Conservation (phyloP, 345 rosid genomes). For the Ailanthus altissimus region DNA sequence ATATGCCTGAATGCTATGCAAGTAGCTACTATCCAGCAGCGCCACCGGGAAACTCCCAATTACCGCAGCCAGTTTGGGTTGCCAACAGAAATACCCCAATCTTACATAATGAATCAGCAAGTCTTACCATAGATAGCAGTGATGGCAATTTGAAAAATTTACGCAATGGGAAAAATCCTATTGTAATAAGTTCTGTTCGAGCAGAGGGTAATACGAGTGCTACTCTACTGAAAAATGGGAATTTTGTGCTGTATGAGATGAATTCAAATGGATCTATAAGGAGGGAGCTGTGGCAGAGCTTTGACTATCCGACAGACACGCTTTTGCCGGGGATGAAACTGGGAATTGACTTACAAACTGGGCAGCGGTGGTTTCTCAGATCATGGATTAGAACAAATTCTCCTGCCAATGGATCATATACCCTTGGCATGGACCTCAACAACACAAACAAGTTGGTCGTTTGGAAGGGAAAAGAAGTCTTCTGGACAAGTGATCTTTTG, state of each 20-base stretch:
- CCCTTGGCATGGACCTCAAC: conserved; percentile 34
- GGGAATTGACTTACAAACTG: conserved; percentile 34
- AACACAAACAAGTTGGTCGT: conserved; percentile 23
- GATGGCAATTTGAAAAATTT: conserved; percentile 22
- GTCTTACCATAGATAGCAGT: background rate
- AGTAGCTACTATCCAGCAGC: no score
- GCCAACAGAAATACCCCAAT: background rate
- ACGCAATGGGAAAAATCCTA: background rate
- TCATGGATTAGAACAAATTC: conserved; percentile 27
- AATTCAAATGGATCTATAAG: conserved; percentile 30
- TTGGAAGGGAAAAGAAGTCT: conserved; percentile 24
- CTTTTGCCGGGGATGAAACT: conserved; percentile 49
- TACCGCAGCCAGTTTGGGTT: conserved; percentile 10
- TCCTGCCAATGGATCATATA: conserved; percentile 29
- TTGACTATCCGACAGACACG: conserved; percentile 10
- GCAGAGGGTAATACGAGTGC: background rate
- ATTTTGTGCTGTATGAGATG: conserved; percentile 38
- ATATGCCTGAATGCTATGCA: no score
- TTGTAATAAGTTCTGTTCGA: conserved; percentile 1
- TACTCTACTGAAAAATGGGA: conserved; percentile 17
- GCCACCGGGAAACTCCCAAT: no score
- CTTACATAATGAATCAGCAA: background rate
- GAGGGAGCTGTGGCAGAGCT: conserved; percentile 23
- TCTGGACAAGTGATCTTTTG: conserved; percentile 30
- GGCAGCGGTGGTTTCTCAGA: conserved; percentile 30